Evolutionary conservation across 495 filamentous ascomycete genomes (phyloP), one percentile per base, ranked within the genome.

Genomic region (Penicillium parvum): DNA sequence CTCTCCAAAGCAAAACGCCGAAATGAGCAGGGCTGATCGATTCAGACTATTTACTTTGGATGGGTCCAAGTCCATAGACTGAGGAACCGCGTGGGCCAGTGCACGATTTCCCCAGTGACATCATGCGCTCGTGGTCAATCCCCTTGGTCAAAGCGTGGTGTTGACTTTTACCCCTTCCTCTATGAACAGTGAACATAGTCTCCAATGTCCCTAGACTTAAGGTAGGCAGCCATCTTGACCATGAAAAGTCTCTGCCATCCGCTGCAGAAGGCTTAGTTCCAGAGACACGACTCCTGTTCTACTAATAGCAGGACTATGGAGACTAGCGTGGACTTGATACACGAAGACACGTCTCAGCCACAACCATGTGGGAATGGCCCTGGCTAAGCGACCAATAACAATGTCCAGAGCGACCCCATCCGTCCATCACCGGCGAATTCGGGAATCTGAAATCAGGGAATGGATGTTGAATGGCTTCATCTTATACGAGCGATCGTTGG

Each of bases 251-350:
- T 21, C 33, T 46, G 35, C 17, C 22, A 27, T 37, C 16, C 16
- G 18, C n/a, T n/a, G n/a, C n/a, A n/a, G n/a, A n/a, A n/a, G n/a
- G n/a, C n/a, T n/a, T n/a, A 21, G 34, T 11, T 20, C 8, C 18
- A 12, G n/a, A 21, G 19, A n/a, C n/a, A n/a, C n/a, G n/a, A n/a
- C 40, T 30, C 35, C 36, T 43, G 48, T 58, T 52, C 56, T 56
- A 56, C 56, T 56, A 59, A 56, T 59, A 59, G 52, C 43, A 58
- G n/a, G n/a, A 46, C 25, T 49, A 52, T 52, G 55, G 55, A 50
- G 52, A 39, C 56, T 56, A 59, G 56, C 45, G 52, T 26, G 45
- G 14, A 44, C 33, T 41, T 53, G 52, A 59, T 56, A 55, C 52
- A 52, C 37, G 41, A 44, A 55, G 37, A 45, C 42, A 49, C 49